Conservation (phyloP, 768 basidiomycete species). For the Austroboletus eburneus region DNA sequence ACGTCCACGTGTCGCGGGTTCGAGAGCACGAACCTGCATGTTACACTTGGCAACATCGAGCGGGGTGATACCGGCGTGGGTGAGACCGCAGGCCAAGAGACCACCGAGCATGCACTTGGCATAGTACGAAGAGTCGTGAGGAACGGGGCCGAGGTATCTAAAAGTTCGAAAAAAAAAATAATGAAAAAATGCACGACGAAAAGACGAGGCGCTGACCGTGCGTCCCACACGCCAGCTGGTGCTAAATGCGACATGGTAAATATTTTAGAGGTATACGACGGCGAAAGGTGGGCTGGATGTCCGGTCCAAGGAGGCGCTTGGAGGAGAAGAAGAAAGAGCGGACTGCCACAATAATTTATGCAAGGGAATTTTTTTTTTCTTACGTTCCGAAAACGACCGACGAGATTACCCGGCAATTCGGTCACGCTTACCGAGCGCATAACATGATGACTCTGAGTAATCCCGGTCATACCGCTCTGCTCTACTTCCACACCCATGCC, state of each 20-base stretch:
- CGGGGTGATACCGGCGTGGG: conserved; percentile 84
- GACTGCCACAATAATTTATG: too few relatives aligned
- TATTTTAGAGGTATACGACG: conserved; percentile 29
- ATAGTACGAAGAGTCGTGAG: conserved; percentile 74
- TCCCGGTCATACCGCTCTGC: not conserved
- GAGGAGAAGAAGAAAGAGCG: not conserved
- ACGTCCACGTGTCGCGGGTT: not conserved
- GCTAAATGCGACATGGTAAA: conserved; percentile 47
- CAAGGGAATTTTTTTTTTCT: conserved; percentile 3
- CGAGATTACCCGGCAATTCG: not conserved
- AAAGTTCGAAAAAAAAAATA: not conserved
- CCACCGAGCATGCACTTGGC: conserved; percentile 87
- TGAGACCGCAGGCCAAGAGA: conserved; percentile 81
- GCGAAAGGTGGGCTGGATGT: not conserved
- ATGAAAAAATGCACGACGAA: not conserved
- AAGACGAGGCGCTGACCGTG: conserved; percentile 44
- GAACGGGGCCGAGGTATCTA: conserved; percentile 68
- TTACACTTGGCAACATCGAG: conserved; percentile 89
- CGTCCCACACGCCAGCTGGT: conserved; percentile 65
- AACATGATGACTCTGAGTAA: not conserved
- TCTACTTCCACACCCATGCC: conserved; percentile 2
- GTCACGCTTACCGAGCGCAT: not conserved
- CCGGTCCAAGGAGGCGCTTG: too few relatives aligned
- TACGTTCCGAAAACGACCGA: conserved; percentile 10
- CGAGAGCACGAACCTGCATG: conserved; percentile 60